Base-by-base conservation (phyloP, 352 stramenopile species). In the Globisporangium lucens region DNA sequence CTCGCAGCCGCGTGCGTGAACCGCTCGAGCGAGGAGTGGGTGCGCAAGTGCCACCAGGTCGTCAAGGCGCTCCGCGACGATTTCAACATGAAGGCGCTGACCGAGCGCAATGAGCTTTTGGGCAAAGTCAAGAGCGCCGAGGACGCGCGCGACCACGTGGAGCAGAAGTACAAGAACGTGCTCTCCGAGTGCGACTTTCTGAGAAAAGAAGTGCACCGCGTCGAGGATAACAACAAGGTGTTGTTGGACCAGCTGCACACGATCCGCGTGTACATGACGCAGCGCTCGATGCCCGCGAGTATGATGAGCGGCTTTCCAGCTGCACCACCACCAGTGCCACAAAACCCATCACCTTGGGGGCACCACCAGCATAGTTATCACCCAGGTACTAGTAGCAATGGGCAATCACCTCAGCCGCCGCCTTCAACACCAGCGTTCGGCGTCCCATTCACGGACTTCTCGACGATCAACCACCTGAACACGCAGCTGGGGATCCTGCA, bases 161-260 rank as follows among this genome's bases (percentile, higher is more conserved):
- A 82, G 52, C 71, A 78, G 41, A 82, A 87, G 52, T 71, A 76
- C 57, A 80, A 85, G 59, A 79, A 72, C 38, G 51, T 61, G 2
- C 49, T 73, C 35, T 69, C 73, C 20, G 79, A 87, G 56, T 76
- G 73, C 59, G 79, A 87, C 13, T 87, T 87, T 56, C 56, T 85
- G 57, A 61, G 74, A 35, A 81, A 81, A 27, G 79, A 87, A 56
- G 73, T 87, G 6, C 68, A 74, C 30, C 79, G 79, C 20, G 69
- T 87, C 3, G 79, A 87, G 46, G 79, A 87, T 24, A 87, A 83
- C 71, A 87, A 83, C 68, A 87, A 87, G 52, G 75, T 85, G 33
- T 53, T 87, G 36, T 70, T 87, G 12, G 79, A 87, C 56, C 79
- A 87, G 41, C 67, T 87, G 4, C 79, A 87, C 58, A 87, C 79